A percentile compares a stretch with the other conserved stretches of the same genome.
Conservation (phyloP, 2,329 filamentous ascomycete genomes). For the Thielaviopsis populi region DNA sequence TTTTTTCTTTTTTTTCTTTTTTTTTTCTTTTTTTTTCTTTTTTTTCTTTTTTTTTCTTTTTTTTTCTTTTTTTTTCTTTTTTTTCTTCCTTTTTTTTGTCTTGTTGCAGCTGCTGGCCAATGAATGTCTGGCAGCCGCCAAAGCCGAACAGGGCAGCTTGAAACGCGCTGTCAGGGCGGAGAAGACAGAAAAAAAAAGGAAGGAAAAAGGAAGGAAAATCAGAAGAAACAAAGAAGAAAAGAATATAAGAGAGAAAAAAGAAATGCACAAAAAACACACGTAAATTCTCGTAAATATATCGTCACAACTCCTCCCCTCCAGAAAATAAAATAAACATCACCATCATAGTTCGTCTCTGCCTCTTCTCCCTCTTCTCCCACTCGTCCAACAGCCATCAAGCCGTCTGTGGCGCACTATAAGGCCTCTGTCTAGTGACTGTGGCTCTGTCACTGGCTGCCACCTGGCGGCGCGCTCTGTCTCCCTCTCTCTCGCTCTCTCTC, state of each 20-base stretch:
- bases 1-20: background rate
- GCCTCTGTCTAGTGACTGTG: no score
- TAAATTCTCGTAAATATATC: background rate
- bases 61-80: background rate
- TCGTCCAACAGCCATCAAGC: no score
- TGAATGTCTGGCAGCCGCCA: background rate
- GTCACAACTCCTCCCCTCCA: no score
- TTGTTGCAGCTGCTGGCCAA: background rate
- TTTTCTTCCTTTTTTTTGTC: background rate
- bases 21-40: background rate
- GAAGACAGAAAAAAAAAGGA: background rate
- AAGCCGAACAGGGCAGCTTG: background rate
- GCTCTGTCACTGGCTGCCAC: no score
- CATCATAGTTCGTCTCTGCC: no score
- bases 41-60: background rate
- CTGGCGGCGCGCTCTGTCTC: no score
- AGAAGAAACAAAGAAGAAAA: background rate
- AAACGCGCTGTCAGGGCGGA: constrained; percentile 1
- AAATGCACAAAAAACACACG: background rate
- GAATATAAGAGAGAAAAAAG: background rate
- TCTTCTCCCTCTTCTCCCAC: no score
- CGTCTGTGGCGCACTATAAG: no score
- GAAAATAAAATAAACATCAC: no score
- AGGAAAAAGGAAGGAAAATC: background rate
- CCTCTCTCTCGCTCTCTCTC: no score